A percentile compares a stretch with the other conserved stretches of the same genome.
These are phyloP conservation scores for Lentinula novae-zelandiae DNA, from an alignment of 1,284 basidiomycete genomes.

Conservation along the genomic window DNA sequence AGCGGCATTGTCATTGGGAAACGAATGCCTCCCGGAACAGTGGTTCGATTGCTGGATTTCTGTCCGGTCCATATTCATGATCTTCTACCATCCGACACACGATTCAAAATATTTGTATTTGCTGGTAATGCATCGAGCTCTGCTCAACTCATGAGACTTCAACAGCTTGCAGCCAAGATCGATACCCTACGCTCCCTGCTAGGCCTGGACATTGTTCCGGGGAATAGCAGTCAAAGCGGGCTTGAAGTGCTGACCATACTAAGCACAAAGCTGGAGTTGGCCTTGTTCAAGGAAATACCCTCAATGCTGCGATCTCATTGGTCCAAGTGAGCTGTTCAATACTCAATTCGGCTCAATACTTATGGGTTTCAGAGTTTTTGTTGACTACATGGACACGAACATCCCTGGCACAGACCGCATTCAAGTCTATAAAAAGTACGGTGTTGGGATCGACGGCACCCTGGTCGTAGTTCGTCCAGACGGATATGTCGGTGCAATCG, in stretches of 20 bases:
- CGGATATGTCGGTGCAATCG: not conserved
- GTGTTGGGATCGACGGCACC: not conserved
- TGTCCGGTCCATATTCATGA: not conserved
- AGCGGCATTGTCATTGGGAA: not conserved
- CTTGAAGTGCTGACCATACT: too few relatives aligned
- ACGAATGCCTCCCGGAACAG: not conserved
- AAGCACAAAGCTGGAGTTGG: too few relatives aligned
- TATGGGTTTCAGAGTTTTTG: not conserved
- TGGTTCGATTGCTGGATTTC: not conserved
- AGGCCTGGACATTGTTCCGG: not conserved
- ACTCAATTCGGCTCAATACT: not conserved
- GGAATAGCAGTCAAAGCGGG: not conserved
- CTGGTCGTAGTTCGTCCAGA: constrained; percentile 1
- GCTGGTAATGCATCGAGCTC: not conserved
- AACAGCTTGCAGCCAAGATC: not conserved
- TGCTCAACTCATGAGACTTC: not conserved
- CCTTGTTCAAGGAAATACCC: not conserved
- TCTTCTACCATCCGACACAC: not conserved
- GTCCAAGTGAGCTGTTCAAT: not conserved
- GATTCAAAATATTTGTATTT: not conserved
- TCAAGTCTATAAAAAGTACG: not conserved
- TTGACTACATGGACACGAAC: not conserved
- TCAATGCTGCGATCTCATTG: not conserved
- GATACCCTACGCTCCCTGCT: not conserved
- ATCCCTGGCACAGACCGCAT: not conserved